These are phyloP conservation scores for Aureobasidium namibiae DNA, from an alignment of 2,329 filamentous ascomycete genomes.

Conservation along the genomic window DNA sequence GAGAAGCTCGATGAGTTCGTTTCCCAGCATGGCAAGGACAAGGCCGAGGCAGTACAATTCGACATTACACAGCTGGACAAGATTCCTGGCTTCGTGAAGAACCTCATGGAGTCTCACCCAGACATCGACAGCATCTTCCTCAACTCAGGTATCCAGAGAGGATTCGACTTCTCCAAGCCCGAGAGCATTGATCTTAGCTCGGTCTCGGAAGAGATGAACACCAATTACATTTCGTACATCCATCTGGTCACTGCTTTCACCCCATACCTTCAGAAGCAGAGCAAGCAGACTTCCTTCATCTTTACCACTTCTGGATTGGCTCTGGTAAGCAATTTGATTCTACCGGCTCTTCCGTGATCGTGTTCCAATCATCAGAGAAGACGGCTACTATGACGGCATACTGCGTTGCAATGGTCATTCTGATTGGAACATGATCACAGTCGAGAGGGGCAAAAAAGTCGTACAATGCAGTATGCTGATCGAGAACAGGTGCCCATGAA, in stretches of 20 bases:
- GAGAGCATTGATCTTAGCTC: constrained; percentile 37
- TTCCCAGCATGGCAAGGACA: constrained; percentile 37
- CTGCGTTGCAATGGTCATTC: background rate
- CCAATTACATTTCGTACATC: constrained; percentile 44
- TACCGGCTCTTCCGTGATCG: background rate
- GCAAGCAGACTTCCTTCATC: constrained; percentile 34
- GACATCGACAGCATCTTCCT: constrained; percentile 45
- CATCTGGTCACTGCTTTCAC: constrained; percentile 43
- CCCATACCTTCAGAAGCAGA: constrained; percentile 40
- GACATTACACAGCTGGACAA: constrained; percentile 44
- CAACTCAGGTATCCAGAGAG: constrained; percentile 46
- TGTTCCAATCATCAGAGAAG: background rate
- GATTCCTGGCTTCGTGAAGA: constrained; percentile 37
- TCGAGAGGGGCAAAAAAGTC: background rate
- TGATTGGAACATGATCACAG: background rate
- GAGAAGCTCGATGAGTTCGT: constrained; percentile 44
- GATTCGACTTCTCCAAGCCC: constrained; percentile 42
- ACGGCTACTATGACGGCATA: background rate
- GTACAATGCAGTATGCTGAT: background rate
- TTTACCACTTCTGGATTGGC: constrained; percentile 45
- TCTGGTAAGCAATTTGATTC: constrained; percentile 26
- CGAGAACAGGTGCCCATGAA: constrained; percentile 30
- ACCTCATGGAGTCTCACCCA: constrained; percentile 36
- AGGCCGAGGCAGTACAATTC: constrained; percentile 37
- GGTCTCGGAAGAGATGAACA: constrained; percentile 40